Evolutionary conservation across 2,329 filamentous ascomycete genomes (phyloP), one percentile per base, ranked within the genome.

Genomic region (Arthroderma sp.): DNA sequence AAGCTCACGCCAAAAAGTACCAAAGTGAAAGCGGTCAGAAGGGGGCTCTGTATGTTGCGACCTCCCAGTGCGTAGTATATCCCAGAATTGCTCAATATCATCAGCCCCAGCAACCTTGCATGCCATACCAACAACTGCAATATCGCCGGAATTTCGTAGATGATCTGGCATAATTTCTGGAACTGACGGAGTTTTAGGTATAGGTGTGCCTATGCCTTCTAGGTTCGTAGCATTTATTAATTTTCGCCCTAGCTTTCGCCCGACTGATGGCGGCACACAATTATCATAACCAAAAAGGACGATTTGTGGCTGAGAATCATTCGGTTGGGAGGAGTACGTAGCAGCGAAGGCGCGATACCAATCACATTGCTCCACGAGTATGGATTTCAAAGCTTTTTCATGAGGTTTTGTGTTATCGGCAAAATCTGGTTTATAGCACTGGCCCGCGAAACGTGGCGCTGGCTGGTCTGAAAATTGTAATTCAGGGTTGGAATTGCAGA

Each of bases 271-370:
- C 25, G 73, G 72, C 2, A 75, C 56, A 55, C 65, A 66, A 21
- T 68, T 65, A 47, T 75, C 72, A 1, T 64, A 63, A 1, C 73
- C 74, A 61, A 76, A 74, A 6, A 63, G 64, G 21, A 73, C 57
- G 25, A 72, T 47, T 1, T 35, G 54, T 9, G 60, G 38, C 7
- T 63, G 51, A 0, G 61, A 57, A 5, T 41, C 19, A 4, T 60
- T 47, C 4, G 63, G 39, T 2, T 56, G 23, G 1, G 61, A 54
- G 1, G 49, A 21, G 5, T 60, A 54, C 2, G 63, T 56, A 3
- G 63, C 56, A 1, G 56, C 58, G 33, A 74, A 69, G 0, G 68
- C 67, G 17, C 66, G 52, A 55, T 63, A 63, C 74, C 74, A 76
- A 2, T 69, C 54, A 1, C 65, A 63, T 31, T 66, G 69, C 15